A percentile compares a stretch with the other conserved stretches of the same genome.
These are phyloP conservation scores for Termitomyces sp. DNA, from an alignment of 768 basidiomycete species.

Conservation along the genomic window DNA sequence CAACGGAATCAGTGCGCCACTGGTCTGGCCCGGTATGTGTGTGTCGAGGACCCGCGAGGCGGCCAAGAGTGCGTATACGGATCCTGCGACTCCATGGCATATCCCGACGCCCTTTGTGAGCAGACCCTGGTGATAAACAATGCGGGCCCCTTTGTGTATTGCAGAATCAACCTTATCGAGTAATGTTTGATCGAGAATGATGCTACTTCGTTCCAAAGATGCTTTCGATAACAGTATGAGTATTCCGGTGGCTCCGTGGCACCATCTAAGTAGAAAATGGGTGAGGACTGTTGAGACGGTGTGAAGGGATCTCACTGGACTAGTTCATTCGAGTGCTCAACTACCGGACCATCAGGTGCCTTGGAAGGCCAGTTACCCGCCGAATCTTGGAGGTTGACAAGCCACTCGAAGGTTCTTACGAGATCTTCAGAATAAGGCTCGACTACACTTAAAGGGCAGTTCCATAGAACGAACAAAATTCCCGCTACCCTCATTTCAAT, in stretches of 20 bases:
- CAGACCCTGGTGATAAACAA: constrained; percentile 43
- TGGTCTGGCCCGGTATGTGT: not conserved
- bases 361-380: constrained; percentile 50
- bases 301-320: constrained; percentile 38
- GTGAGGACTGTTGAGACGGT: not conserved
- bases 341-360: constrained; percentile 18
- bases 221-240: constrained; percentile 41
- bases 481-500: constrained; percentile 30
- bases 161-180: constrained; percentile 24
- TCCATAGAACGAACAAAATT: constrained; percentile 45
- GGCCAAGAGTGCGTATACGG: constrained; percentile 46
- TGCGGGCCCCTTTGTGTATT: constrained; percentile 30
- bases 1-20: constrained; percentile 1
- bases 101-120: constrained; percentile 54
- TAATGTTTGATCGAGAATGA: constrained; percentile 17
- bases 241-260: constrained; percentile 51
- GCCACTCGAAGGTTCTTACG: constrained; percentile 40
- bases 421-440: constrained; percentile 34
- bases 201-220: constrained; percentile 22
- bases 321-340: constrained; percentile 26
- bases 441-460: constrained; percentile 32
- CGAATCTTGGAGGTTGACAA: constrained; percentile 37
- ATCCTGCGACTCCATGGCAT: constrained; percentile 53
- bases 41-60: constrained; percentile 37
- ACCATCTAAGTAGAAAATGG: constrained; percentile 37